Base-by-base conservation (phyloP, 768 basidiomycete genomes). In the Kwoniella dendrophila region DNA sequence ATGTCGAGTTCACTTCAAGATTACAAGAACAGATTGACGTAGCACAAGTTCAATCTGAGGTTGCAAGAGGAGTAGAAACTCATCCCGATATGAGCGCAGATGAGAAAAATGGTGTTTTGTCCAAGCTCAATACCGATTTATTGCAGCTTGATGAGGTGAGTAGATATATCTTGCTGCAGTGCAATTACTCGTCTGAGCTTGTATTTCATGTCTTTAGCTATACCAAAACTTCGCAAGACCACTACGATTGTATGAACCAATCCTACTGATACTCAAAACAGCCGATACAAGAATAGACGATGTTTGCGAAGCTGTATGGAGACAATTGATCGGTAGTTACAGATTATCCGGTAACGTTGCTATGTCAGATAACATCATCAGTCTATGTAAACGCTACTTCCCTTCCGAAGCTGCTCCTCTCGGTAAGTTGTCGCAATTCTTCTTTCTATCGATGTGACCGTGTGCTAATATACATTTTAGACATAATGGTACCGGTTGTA, bases 1-100 rank as follows among this genome's bases (percentile, higher is more conserved):
- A 91, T n/a, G 91, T 97, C 51, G 88, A 90, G 51, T 96, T 98
- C 82, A 84, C 95, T n/a, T 91, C 89, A 0, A 89, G 90, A 68
- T 82, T 96, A 20, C 94, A 97, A 81, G 96, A 99, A 79, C 92
- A 93, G 75, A 84, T 97, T 12, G 96, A 99, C 44, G 96, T 99
- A 26, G 90, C 93, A 5, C 90, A 95, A 80, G 92, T 98, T 8
- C 96, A 99, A 74, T 81, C 94, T n/a, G 95, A 97, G 78, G 84
- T 96, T 48, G 90, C 86, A 71, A 85, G 89, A 66, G 78, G 74
- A 6, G 69, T 87, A 40, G 83, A 85, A 59, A 84, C 85, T 67
- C 56, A 73, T 41, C 56, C 56, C 3, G 71, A 73, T 22, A 63
- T 80, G 55, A 69, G 67, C 16, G 62, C 67, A 14, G 75, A 75